Base-by-base conservation (phyloP, 768 basidiomycete species). In the Tricholoma bakamatsutake region DNA sequence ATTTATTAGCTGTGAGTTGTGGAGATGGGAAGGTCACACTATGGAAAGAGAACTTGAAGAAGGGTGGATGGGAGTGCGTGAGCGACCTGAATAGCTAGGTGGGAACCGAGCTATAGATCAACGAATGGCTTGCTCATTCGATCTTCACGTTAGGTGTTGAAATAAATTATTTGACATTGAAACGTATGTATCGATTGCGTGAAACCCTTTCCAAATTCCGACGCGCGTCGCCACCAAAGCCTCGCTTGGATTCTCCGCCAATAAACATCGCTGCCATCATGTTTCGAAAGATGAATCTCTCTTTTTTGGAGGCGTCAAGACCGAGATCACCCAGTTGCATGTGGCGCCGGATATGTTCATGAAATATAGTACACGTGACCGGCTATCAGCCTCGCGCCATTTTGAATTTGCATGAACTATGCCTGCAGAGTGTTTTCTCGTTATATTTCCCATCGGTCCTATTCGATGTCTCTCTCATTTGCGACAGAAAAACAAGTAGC, bases 21-120 rank as follows among this genome's bases (percentile, higher is more conserved):
- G 95, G 94, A 9, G 97, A 99, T 66, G 96, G 97, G 11, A 98
- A 97, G 72, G 96, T 99, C 18, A 93, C 90, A 7, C 75, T 98
- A 50, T 99, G 97, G 96, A 99, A 99, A 72, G 97, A 99, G 75
- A 95, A 91, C 68, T 72, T 97, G 64, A 90, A 89, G 64, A 90
- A 89, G 64, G 91, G 92, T n/a, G 76, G 80, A 17, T 99, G 95
- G 91, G 97, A 98, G 71, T 95, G 94, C 68, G 92, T 98, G 54
- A 94, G 88, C 64, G 94, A 98, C 65, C 86, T 97, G 82, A 87
- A 87, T 57, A 92, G 90, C 67, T 96, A 78, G 57, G 57, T 50
- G 45, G 13, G 18, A 47, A 7, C 4, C 9, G 27, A 45, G 13
- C 43, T 24, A 45, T 24, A 45, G 43, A 45, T 17, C 8, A n/a